A percentile compares a stretch with the other conserved stretches of the same genome.
Conservation (phyloP, 75 land plant genomes). For the Picea sitchensis region DNA sequence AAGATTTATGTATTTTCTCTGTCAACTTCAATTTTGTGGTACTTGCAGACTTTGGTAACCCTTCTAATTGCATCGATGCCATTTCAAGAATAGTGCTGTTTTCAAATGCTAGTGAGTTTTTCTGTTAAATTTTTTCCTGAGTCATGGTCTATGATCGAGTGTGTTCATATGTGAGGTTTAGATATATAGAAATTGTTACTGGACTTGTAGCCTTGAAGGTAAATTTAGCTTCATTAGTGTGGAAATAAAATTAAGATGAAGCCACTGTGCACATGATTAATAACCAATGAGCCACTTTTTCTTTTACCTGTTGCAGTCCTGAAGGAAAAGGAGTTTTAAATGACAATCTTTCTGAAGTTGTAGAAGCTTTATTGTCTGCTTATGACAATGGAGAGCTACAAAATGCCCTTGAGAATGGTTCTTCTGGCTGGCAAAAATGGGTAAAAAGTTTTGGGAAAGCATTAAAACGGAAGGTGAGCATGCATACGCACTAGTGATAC, state of each 20-base stretch:
- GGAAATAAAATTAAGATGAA: not conserved
- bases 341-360: slow-evolving; percentile 84
- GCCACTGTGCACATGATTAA: not conserved
- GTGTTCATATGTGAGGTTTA: not conserved
- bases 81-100: not conserved
- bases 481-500: not conserved
- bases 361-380: slow-evolving; percentile 57
- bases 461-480: slow-evolving; percentile 81
- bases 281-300: not conserved
- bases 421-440: slow-evolving; percentile 88
- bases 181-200: not conserved
- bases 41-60: not conserved
- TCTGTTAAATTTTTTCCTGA: not conserved
- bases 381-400: slow-evolving; percentile 81
- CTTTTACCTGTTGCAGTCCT: slow-evolving; percentile 38
- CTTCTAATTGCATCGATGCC: not conserved
- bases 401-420: slow-evolving; percentile 69
- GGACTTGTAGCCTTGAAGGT: not conserved
- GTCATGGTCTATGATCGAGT: not conserved
- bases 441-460: slow-evolving; percentile 83
- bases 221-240: not conserved
- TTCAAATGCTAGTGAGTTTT: not conserved
- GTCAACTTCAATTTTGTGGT: not conserved
- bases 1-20: not conserved
- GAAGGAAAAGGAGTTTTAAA: slow-evolving; percentile 68